phyloP scores from a whole-genome alignment of 176 grass and related monocot genomes.

The Carex cristatella region DNA sequence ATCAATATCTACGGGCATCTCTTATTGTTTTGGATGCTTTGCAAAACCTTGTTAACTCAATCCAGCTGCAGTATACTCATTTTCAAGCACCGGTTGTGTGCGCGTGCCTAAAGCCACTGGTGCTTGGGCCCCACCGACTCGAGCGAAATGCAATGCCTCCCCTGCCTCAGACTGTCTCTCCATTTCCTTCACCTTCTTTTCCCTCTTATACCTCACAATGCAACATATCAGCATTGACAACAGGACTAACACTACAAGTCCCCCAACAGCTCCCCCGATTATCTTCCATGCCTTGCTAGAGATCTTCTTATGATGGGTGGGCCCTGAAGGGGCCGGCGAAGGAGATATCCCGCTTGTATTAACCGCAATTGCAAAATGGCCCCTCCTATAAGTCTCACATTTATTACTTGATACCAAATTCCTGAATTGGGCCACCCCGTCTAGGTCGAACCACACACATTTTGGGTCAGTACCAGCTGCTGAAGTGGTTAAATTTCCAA shows the following conservation, averaged over 20 bases:
- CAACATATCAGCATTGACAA: constrained; percentile 47
- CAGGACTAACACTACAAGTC: constrained; percentile 31
- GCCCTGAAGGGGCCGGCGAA: constrained; percentile 28
- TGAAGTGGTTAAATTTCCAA: constrained; percentile 28
- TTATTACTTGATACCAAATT: constrained; percentile 33
- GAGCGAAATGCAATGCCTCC: constrained; percentile 60
- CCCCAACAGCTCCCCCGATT: constrained; percentile 37
- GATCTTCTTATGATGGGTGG: constrained; percentile 29
- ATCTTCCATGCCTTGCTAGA: constrained; percentile 68
- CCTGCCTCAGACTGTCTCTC: constrained; percentile 49
- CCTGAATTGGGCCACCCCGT: constrained; percentile 48
- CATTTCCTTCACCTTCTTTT: constrained; percentile 55
- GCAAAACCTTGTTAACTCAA: background rate
- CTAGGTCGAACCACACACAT: constrained; percentile 63
- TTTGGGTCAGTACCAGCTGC: constrained; percentile 23
- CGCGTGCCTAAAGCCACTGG: constrained; percentile 51
- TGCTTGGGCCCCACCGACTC: constrained; percentile 55
- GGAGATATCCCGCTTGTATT: constrained; percentile 57
- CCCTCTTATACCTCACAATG: constrained; percentile 28
- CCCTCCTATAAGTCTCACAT: constrained; percentile 43
- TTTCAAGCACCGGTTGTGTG: constrained; percentile 76
- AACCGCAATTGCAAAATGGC: constrained; percentile 84
- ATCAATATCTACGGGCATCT: constrained; percentile 23
- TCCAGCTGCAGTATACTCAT: constrained; percentile 44
- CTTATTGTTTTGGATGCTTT: background rate